Evolutionary conservation across 2,329 filamentous ascomycete genomes (phyloP).

Genomic region (Sporothrix protearum): DNA sequence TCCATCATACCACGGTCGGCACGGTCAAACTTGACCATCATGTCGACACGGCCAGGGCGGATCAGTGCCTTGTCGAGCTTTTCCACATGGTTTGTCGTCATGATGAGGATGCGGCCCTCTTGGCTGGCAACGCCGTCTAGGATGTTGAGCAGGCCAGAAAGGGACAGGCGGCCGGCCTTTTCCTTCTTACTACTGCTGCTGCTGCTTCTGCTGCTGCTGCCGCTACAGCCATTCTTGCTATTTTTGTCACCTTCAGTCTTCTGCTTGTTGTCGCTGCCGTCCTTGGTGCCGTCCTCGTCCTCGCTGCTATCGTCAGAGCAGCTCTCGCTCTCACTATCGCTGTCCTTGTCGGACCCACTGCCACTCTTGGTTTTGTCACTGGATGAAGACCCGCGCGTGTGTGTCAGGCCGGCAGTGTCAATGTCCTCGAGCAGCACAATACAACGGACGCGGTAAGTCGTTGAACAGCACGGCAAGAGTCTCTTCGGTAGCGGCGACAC

Average conservation of each 20-base stretch:
- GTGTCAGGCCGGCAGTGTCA: constrained; percentile 66
- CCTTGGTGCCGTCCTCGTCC: background rate
- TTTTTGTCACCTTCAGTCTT: constrained; percentile 24
- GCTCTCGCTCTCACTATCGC: constrained; percentile 8
- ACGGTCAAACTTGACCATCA: constrained; percentile 54
- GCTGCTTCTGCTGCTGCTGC: background rate
- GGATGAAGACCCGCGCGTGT: constrained; percentile 47
- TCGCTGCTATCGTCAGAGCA: constrained; percentile 26
- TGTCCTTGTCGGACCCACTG: constrained; percentile 24
- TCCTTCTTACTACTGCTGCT: constrained; percentile 27
- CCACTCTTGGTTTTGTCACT: constrained; percentile 25
- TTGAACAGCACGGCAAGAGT: constrained; percentile 61
- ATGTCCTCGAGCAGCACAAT: constrained; percentile 75
- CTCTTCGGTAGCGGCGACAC: constrained; percentile 61
- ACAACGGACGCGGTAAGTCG: constrained; percentile 63
- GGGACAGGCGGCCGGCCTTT: constrained; percentile 50
- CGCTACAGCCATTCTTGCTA: background rate
- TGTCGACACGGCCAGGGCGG: constrained; percentile 60
- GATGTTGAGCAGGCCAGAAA: constrained; percentile 76
- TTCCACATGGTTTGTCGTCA: constrained; percentile 63
- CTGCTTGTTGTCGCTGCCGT: constrained; percentile 26
- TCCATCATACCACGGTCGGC: constrained; percentile 52
- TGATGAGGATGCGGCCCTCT: constrained; percentile 60
- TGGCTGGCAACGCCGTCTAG: constrained; percentile 69
- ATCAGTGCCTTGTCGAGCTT: constrained; percentile 61